Percentiles rank a stretch among this genome's conserved stretches.
These are phyloP conservation scores for Crithidia mellificae DNA, from an alignment of 208 protist species.

Conservation along the genomic window DNA sequence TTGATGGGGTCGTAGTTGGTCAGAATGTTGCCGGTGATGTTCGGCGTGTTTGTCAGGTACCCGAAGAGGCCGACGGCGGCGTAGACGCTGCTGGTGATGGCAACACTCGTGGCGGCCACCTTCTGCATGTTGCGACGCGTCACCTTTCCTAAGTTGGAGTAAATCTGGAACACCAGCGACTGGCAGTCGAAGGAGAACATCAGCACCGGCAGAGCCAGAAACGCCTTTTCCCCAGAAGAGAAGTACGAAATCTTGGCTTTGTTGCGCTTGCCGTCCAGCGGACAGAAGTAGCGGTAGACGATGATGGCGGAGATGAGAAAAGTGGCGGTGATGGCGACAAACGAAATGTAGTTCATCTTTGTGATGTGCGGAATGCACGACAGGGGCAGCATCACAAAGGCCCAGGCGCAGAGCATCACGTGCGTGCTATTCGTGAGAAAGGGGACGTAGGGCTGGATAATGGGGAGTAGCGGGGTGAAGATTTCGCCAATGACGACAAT, in stretches of 20 bases:
- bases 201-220: conserved; percentile 69
- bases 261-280: conserved; percentile 22
- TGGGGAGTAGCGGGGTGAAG: conserved; percentile 57
- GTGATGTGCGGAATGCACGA: conserved; percentile 65
- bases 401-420: conserved; percentile 62
- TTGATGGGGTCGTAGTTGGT: conserved; percentile 68
- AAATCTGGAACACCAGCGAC: conserved; percentile 79
- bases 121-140: conserved; percentile 57
- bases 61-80: conserved; percentile 70
- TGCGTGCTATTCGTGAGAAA: conserved; percentile 44
- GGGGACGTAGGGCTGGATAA: conserved; percentile 47
- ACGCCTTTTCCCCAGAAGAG: conserved; percentile 35
- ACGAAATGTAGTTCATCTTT: conserved; percentile 53
- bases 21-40: conserved; percentile 76
- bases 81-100: conserved; percentile 53
- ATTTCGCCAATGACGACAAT: conserved; percentile 80
- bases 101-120: conserved; percentile 51
- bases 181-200: conserved; percentile 90
- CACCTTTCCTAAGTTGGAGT: conserved; percentile 54
- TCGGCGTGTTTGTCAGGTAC: conserved; percentile 56
- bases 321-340: conserved; percentile 68
- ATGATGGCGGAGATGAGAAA: conserved; percentile 63
- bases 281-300: conserved; percentile 69
- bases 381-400: conserved; percentile 65
- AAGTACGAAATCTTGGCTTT: conserved; percentile 23